Base-by-base conservation (phyloP, 768 basidiomycete genomes). In the Wakefieldia striispora region DNA sequence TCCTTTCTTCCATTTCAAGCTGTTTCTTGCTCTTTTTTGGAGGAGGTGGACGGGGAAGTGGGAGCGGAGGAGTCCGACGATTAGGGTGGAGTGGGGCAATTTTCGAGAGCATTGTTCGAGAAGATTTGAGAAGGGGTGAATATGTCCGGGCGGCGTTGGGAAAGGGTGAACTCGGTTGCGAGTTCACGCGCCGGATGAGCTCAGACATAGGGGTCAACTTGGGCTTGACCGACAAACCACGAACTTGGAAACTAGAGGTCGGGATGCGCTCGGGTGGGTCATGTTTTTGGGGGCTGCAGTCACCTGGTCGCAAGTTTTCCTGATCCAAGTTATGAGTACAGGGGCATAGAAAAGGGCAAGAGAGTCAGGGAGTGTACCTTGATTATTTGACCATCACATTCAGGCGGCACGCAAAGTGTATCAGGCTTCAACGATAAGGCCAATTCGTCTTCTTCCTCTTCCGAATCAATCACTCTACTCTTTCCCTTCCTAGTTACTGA, bases 21-120 rank as follows among this genome's bases (percentile, higher is more conserved):
- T 88, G 81, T 64, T 90, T 91, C 74, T 89, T 89, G 44, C 81
- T 83, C 73, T 91, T 91, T 70, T 83, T 87, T 54, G 76, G 80
- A 39, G 83, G 82, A 5, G 86, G 86, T 0, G 82, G 82, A 4
- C 81, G 80, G 1, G 88, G 88, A 2, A 73, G 75, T 0, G 86
- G 84, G 0, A 86, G 88, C 0, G 88, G 88, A 0, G 88, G 88
- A 1, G 85, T 80, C 13, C 80, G 77, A 41, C 87, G 73, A 62
- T 87, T 86, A 9, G 82, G 80, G 58, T 91, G 88, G 21, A 91
- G 72, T 3, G 88, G 87, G 11, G 86, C 88, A 51, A 91, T 91
- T 27, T 72, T 75, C 1, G 82, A 80, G 29, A 91, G 75, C 42
- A 79, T 63, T 36, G 74, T 76, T 33, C 81, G 77, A 9, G 85